phyloP scores from a whole-genome alignment of 2,329 filamentous ascomycete species.

The Aspergillus nomiae region DNA sequence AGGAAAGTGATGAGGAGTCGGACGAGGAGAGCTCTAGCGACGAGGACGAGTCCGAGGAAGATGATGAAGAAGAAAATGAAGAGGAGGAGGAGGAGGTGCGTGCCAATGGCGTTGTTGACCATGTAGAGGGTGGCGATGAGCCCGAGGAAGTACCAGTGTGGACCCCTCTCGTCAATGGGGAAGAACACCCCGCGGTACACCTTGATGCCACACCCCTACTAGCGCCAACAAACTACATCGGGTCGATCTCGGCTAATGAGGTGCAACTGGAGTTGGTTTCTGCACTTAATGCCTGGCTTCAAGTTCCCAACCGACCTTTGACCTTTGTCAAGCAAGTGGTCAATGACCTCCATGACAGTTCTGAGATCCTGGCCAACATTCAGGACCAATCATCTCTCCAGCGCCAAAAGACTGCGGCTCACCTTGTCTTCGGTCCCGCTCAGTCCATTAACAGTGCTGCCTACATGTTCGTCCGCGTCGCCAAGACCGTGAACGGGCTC shows the following conservation, averaged over 20 bases:
- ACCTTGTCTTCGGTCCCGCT: slow-evolving; percentile 38
- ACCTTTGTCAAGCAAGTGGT: slow-evolving; percentile 28
- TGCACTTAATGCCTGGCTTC: slow-evolving; percentile 34
- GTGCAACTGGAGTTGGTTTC: slow-evolving; percentile 26
- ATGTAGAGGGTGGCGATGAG: neutral
- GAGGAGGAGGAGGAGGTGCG: slow-evolving; percentile 1
- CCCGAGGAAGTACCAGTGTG: slow-evolving; percentile 1
- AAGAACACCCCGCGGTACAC: slow-evolving; percentile 1
- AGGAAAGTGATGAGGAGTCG: slow-evolving; percentile 6
- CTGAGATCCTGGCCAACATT: slow-evolving; percentile 42
- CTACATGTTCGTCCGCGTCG: slow-evolving; percentile 31
- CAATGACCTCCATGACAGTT: slow-evolving; percentile 32
- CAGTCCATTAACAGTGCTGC: slow-evolving; percentile 43
- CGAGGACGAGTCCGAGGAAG: neutral
- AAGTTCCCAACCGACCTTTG: slow-evolving; percentile 22
- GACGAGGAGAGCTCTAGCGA: slow-evolving; percentile 5
- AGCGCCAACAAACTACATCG: slow-evolving; percentile 27
- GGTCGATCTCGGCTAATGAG: slow-evolving; percentile 28
- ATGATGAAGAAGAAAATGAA: slow-evolving; percentile 2
- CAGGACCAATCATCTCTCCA: slow-evolving; percentile 39
- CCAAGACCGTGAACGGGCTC: slow-evolving; percentile 20
- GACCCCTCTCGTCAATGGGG: slow-evolving; percentile 8
- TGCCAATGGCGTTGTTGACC: neutral
- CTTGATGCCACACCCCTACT: slow-evolving; percentile 12
- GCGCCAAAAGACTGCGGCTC: slow-evolving; percentile 38